phyloP scores from a whole-genome alignment of 2,329 filamentous ascomycete species.

The Coccinonectria pachysandricola region DNA sequence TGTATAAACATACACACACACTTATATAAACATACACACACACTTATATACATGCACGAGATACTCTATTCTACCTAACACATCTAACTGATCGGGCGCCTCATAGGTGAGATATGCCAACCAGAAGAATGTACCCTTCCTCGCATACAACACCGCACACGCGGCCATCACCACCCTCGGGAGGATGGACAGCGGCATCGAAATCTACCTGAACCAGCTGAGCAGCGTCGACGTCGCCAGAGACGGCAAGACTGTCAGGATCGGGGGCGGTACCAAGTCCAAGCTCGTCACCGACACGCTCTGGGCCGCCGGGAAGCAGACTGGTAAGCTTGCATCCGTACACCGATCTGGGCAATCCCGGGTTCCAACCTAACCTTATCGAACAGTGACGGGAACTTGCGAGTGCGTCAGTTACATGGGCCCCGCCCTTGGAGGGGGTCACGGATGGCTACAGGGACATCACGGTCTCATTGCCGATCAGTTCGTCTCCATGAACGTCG shows the following conservation, averaged over 20 bases:
- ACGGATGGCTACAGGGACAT: constrained; percentile 20
- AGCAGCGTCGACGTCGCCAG: constrained; percentile 30
- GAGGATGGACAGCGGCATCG: constrained; percentile 37
- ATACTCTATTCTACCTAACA: no score
- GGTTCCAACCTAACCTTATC: not conserved
- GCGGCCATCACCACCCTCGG: constrained; percentile 39
- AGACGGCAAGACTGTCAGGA: constrained; percentile 34
- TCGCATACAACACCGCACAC: constrained; percentile 42
- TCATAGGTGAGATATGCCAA: constrained; percentile 33
- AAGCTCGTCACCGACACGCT: constrained; percentile 36
- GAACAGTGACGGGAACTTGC: constrained; percentile 14
- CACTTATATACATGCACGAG: not conserved
- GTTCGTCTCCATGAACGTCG: constrained; percentile 22
- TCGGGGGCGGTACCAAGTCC: constrained; percentile 37
- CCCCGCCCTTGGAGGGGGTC: constrained; percentile 21
- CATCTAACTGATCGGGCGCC: no score
- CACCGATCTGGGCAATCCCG: not conserved
- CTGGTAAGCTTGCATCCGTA: constrained; percentile 21
- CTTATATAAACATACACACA: no score
- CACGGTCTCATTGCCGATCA: constrained; percentile 24
- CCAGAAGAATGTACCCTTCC: constrained; percentile 35
- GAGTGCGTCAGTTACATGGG: constrained; percentile 21
- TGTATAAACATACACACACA: no score
- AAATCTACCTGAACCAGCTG: constrained; percentile 37
- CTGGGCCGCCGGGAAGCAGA: constrained; percentile 41